A percentile compares a stretch with the other conserved stretches of the same genome.
These are phyloP conservation scores for Straminergon stramineum DNA, from an alignment of 225 moss, liverwort and hornwort genomes.

Conservation along the genomic window DNA sequence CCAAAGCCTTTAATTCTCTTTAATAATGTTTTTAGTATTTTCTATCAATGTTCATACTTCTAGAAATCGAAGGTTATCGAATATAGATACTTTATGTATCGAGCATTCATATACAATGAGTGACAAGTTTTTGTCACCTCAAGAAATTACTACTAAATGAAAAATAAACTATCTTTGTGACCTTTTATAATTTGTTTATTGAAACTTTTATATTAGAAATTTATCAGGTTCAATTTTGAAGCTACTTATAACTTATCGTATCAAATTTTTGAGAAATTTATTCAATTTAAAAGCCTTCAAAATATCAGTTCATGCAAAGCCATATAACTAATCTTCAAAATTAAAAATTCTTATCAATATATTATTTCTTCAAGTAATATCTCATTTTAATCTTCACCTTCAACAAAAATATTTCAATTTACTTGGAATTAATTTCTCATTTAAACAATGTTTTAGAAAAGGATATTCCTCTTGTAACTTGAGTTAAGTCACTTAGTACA, in stretches of 20 bases:
- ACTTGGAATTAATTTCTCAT: fast-evolving
- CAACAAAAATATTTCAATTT: not conserved
- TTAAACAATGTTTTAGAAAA: not conserved
- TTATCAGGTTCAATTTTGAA: not conserved
- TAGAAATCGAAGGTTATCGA: not conserved
- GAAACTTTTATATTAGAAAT: not conserved
- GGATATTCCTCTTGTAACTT: too few species aligned
- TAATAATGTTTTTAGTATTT: not conserved
- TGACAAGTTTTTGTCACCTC: not conserved
- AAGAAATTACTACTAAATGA: not conserved
- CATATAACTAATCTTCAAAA: fast-evolving
- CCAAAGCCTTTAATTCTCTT: not conserved
- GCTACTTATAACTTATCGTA: not conserved
- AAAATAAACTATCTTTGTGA: too few species aligned
- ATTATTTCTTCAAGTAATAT: not conserved
- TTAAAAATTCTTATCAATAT: not conserved
- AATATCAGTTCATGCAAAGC: fast-evolving
- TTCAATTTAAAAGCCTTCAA: not conserved
- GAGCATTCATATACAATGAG: not conserved
- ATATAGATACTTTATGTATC: not conserved
- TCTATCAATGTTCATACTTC: not conserved
- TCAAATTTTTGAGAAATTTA: not conserved
- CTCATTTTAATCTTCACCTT: not conserved
- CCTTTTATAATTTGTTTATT: not conserved
- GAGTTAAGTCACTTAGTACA: not conserved